Evolutionary conservation across 768 basidiomycete genomes (phyloP), one percentile per base, ranked within the genome.

Genomic region (Calocybe gangraenosa): DNA sequence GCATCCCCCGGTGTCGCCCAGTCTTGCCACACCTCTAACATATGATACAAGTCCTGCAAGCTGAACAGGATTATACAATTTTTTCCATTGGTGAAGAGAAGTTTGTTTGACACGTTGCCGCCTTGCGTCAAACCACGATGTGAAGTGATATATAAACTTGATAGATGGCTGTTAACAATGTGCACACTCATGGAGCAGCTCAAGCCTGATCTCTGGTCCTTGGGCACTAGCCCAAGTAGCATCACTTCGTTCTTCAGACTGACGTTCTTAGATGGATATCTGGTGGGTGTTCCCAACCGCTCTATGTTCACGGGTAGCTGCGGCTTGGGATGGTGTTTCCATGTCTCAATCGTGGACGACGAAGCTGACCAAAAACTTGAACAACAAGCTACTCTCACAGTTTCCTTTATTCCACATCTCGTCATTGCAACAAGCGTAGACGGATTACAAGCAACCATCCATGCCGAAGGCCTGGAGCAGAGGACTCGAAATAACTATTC

Each of bases 301-400:
- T 41, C 25, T 5, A 11, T 44, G 35, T 37, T 33, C 9, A 41
- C 48, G 4, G 45, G 22, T 7, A 44, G n/a, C 15, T 47, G 48
- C 35, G 52, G 52, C 28, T 35, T 50, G 5, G 52, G 52, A 5
- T 53, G 52, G 48, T 18, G 20, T 6, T 21, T 44, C 15, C 21
- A 40, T 4, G 48, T 45, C 0, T 39, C 18, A 7, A 34, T 4
- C 15, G 47, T 40, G 7, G 9, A 14, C 7, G 11, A 28, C 25
- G 25, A 28, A 6, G 11, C 5, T 11, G 25, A 28, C 6, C 11
- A 5, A 6, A 35, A 30, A 23, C 25, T 32, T 22, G 20, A 22
- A 7, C 38, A 36, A 18, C 44, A 39, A 3, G 47, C 48, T 8
- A 9, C 31, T 4, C 49, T 37, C n/a, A 19, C 30, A 13, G 31